Evolutionary conservation across 805 yeast genomes (phyloP).

Genomic region (Yarrowia sp.): DNA sequence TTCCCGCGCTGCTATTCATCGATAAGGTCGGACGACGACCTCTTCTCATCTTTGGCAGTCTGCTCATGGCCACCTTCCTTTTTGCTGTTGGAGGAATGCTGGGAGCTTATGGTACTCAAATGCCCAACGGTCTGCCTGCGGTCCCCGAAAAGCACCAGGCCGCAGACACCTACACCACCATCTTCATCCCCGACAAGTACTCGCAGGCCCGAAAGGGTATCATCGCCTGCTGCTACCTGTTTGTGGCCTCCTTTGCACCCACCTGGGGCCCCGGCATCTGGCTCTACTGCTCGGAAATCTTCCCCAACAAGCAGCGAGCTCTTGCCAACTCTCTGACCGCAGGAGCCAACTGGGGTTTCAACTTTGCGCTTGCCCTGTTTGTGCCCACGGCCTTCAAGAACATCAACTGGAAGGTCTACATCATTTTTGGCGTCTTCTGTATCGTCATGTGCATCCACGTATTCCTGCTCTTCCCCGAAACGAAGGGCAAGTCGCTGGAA

Average conservation of each 20-base stretch:
- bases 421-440: conserved; percentile 65
- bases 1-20: conserved; percentile 65
- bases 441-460: conserved; percentile 57
- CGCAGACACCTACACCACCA: conserved; percentile 57
- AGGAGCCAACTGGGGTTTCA: conserved; percentile 48
- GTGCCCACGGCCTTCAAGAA: conserved; percentile 61
- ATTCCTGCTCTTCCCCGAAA: conserved; percentile 45
- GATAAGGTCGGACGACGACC: conserved; percentile 72
- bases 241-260: conserved; percentile 78
- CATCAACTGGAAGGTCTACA: conserved; percentile 64
- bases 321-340: conserved; percentile 61
- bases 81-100: conserved; percentile 62
- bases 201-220: conserved; percentile 61
- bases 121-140: conserved; percentile 57
- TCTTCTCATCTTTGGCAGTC: conserved; percentile 64
- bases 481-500: conserved; percentile 52
- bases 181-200: conserved; percentile 64
- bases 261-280: conserved; percentile 72
- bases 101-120: conserved; percentile 46
- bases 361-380: conserved; percentile 65
- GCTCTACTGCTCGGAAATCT: conserved; percentile 61
- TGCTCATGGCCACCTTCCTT: conserved; percentile 68
- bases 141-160: conserved; percentile 63
- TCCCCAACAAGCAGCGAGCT: conserved; percentile 61
- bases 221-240: conserved; percentile 61